phyloP scores from a whole-genome alignment of 2,329 filamentous ascomycete species.

The Thielaviopsis cerberus region DNA sequence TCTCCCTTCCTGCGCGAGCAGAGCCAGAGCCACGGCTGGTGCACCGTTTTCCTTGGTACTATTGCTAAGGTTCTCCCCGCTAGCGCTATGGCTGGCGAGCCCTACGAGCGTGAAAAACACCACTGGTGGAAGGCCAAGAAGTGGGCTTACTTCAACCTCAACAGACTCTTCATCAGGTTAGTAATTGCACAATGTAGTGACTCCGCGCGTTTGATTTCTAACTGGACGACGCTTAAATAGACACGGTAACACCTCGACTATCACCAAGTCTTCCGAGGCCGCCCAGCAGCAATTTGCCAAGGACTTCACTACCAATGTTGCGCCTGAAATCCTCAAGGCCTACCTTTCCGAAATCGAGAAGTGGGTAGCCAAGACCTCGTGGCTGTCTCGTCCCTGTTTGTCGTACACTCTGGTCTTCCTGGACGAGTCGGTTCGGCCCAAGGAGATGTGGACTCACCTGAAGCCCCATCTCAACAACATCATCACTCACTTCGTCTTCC shows the following conservation, averaged over 20 bases:
- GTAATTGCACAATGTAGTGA: conserved; percentile 14
- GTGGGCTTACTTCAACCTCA: conserved; percentile 96
- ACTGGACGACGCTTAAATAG: conserved; percentile 24
- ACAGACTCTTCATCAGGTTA: conserved; percentile 81
- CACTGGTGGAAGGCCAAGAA: conserved; percentile 99
- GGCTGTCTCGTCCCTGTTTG: conserved; percentile 85
- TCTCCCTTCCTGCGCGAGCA: conserved; percentile 60
- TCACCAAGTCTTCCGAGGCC: conserved; percentile 52
- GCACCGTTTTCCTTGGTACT: conserved; percentile 79
- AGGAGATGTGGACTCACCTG: conserved; percentile 87
- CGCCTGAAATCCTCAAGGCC: conserved; percentile 86
- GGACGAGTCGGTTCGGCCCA: conserved; percentile 92
- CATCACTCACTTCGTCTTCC: conserved; percentile 88
- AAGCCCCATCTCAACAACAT: conserved; percentile 86
- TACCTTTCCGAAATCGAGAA: conserved; percentile 92
- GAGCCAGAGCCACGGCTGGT: conserved; percentile 81
- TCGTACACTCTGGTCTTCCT: conserved; percentile 89
- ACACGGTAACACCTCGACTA: conserved; percentile 69
- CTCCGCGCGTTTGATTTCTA: not conserved
- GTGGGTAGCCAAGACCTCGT: conserved; percentile 85
- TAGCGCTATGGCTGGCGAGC: conserved; percentile 57
- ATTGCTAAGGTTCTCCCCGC: conserved; percentile 71
- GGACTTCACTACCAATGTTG: conserved; percentile 76
- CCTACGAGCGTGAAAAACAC: conserved; percentile 74
- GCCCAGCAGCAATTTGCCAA: conserved; percentile 62